These are phyloP conservation scores for Fusarium xyrophilum DNA, from an alignment of 2,329 filamentous ascomycete species.

Conservation along the genomic window DNA sequence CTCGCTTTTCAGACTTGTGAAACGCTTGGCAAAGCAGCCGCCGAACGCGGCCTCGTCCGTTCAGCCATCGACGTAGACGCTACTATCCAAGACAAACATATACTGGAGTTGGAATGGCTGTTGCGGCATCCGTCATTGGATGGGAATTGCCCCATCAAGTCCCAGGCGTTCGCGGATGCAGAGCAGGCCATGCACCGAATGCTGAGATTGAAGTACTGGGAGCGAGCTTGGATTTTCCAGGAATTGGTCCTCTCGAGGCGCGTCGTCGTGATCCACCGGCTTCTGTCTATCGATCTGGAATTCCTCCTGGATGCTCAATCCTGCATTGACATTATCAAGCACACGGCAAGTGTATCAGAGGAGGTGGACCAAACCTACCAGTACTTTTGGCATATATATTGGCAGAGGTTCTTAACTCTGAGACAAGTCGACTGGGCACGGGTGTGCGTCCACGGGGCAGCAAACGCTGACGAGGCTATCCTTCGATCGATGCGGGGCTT, in stretches of 20 bases:
- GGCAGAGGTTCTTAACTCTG: background rate
- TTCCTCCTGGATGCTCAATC: background rate
- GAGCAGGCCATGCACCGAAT: background rate
- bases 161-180: background rate
- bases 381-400: background rate
- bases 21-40: background rate
- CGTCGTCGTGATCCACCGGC: background rate
- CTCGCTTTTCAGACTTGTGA: background rate
- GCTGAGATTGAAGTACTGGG: background rate
- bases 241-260: background rate
- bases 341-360: background rate
- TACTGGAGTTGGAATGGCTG: background rate
- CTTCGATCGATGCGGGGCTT: fast-evolving
- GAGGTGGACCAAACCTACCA: background rate
- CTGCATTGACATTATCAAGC: background rate
- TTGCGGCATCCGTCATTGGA: background rate
- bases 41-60: background rate
- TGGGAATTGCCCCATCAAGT: background rate
- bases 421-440: background rate
- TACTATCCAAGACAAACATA: background rate
- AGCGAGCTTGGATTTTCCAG: conserved; percentile 9
- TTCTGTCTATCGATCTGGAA: background rate
- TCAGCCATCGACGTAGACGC: background rate
- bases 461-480: fast-evolving
- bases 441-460: fast-evolving